Evolutionary conservation across 805 yeast species (phyloP).

Genomic region (Spathaspora arborariae): DNA sequence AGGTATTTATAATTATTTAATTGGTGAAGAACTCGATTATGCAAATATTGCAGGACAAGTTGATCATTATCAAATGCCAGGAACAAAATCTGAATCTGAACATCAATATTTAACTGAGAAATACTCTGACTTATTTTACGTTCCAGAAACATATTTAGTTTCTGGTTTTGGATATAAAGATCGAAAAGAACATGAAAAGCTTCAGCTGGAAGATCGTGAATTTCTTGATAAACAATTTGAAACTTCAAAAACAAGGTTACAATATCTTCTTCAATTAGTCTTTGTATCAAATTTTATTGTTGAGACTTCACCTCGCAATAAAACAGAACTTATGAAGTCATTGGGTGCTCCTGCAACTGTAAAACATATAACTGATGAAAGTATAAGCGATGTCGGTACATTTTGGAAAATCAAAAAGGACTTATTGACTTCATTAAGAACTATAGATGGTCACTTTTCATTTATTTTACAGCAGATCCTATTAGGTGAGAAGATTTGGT

Average conservation of each 20-base stretch:
- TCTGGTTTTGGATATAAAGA: constrained; percentile 22
- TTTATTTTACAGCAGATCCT: constrained; percentile 24
- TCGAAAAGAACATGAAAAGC: constrained; percentile 14
- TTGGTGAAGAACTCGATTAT: constrained; percentile 26
- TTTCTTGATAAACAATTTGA: constrained; percentile 23
- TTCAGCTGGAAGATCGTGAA: constrained; percentile 20
- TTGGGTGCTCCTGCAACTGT: constrained; percentile 24
- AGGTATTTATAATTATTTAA: constrained; percentile 25
- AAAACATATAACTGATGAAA: constrained; percentile 36
- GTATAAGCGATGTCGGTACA: constrained; percentile 7
- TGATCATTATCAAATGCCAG: constrained; percentile 15
- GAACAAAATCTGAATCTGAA: constrained; percentile 15
- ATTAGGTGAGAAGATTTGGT: constrained; percentile 32
- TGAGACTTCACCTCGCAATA: constrained; percentile 23
- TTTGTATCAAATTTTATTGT: constrained; percentile 25
- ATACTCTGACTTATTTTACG: constrained; percentile 18
- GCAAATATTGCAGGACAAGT: constrained; percentile 12
- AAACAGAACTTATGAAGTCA: constrained; percentile 16
- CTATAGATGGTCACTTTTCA: constrained; percentile 23
- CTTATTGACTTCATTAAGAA: constrained; percentile 17
- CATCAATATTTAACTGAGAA: constrained; percentile 14
- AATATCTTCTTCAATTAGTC: constrained; percentile 11
- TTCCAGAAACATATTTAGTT: constrained; percentile 35
- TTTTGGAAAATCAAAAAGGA: constrained; percentile 25
- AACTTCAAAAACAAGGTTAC: constrained; percentile 7